These are phyloP conservation scores for Phytophthora ohioensis DNA, from an alignment of 352 stramenopile genomes.

Conservation along the genomic window DNA sequence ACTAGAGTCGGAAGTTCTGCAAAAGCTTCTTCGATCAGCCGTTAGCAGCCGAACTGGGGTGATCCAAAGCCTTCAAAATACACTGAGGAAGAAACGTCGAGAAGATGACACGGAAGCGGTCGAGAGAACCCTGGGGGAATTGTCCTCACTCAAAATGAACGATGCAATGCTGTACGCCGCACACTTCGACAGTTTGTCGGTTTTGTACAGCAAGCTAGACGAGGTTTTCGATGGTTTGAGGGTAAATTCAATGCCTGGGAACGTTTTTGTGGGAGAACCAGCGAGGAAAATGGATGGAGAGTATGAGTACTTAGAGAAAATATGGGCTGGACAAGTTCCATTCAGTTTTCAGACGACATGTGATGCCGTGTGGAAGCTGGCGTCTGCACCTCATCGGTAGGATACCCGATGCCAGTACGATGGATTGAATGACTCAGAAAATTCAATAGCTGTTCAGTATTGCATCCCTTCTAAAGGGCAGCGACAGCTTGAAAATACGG, in stretches of 20 bases:
- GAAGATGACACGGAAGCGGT: too few species aligned
- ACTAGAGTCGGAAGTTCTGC: neutral
- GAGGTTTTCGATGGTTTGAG: neutral
- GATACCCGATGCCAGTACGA: neutral
- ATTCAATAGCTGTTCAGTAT: neutral
- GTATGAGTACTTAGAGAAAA: neutral
- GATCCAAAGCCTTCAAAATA: neutral
- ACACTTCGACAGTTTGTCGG: neutral
- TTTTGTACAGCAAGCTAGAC: neutral
- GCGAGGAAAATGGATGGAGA: slow-evolving; percentile 1
- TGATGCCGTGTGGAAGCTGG: neutral
- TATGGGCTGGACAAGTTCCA: neutral
- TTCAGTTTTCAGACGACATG: slow-evolving; percentile 1
- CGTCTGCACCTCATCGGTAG: neutral
- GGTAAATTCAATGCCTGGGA: neutral
- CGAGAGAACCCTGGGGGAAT: too few species aligned
- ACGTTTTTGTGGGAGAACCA: neutral
- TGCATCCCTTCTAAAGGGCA: neutral
- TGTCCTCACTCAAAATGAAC: neutral
- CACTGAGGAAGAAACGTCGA: neutral
- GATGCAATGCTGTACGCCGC: neutral
- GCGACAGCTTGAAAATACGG: neutral
- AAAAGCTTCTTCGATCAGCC: neutral
- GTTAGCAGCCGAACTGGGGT: neutral
- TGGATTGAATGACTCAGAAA: neutral